These are phyloP conservation scores for Stachybotrys chartarum DNA, from an alignment of 2,329 filamentous ascomycete genomes.

Conservation along the genomic window DNA sequence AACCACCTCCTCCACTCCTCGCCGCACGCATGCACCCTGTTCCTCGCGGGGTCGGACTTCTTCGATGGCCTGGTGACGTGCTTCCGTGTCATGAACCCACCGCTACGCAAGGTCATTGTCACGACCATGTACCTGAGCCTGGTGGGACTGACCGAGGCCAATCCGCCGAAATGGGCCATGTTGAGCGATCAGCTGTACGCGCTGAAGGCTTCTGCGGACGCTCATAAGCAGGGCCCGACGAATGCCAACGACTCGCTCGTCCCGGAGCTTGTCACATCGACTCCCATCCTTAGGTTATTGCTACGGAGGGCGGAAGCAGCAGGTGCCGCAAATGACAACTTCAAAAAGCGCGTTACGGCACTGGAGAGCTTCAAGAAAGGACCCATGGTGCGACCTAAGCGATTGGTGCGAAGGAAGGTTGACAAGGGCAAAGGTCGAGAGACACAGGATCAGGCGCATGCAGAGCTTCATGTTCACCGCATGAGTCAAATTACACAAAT, in stretches of 20 bases:
- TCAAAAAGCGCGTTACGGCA: constrained; percentile 52
- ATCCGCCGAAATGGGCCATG: constrained; percentile 63
- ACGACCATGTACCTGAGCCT: constrained; percentile 71
- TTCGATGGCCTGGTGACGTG: constrained; percentile 66
- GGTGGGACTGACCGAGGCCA: constrained; percentile 58
- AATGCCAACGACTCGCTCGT: constrained; percentile 66
- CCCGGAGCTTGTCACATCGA: constrained; percentile 72
- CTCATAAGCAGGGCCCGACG: constrained; percentile 48
- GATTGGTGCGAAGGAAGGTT: constrained; percentile 43
- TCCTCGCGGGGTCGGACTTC: constrained; percentile 83
- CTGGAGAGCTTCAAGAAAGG: constrained; percentile 56
- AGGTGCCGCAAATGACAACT: constrained; percentile 43
- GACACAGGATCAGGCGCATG: constrained; percentile 26
- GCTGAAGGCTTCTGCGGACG: constrained; percentile 64
- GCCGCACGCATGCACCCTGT: constrained; percentile 47
- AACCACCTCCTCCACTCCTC: constrained; percentile 59
- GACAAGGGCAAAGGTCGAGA: constrained; percentile 59
- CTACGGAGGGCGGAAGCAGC: constrained; percentile 43
- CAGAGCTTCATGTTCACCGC: constrained; percentile 64
- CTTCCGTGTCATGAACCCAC: constrained; percentile 57
- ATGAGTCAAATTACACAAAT: constrained; percentile 83
- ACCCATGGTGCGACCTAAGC: constrained; percentile 41
- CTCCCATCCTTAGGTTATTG: constrained; percentile 63
- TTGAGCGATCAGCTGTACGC: constrained; percentile 79
- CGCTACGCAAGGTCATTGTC: constrained; percentile 60